These are phyloP conservation scores for Aphanomyces astaci DNA, from an alignment of 352 stramenopile genomes.

Conservation along the genomic window DNA sequence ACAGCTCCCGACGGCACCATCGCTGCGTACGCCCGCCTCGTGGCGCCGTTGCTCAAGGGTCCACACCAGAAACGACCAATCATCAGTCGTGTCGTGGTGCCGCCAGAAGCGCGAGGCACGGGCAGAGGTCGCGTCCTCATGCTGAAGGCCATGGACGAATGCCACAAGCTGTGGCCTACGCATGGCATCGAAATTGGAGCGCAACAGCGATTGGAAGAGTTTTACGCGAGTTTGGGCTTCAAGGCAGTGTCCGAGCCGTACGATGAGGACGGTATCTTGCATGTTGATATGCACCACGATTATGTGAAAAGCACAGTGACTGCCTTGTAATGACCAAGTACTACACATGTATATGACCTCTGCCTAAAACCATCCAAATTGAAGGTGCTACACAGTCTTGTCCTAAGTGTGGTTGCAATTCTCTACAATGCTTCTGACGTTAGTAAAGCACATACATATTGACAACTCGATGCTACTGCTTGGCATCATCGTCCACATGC, in stretches of 20 bases:
- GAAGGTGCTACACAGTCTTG: no score
- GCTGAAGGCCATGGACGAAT: conserved; percentile 5
- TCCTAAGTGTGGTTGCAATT: no score
- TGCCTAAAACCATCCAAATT: no score
- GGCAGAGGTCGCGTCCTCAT: conserved; percentile 6
- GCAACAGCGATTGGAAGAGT: not conserved
- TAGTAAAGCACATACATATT: no score
- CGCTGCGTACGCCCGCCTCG: conserved; percentile 8
- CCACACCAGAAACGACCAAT: conserved; percentile 7
- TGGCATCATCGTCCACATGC: no score
- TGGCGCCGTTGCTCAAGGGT: conserved; percentile 1
- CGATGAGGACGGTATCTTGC: conserved; percentile 17
- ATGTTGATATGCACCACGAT: conserved; percentile 13
- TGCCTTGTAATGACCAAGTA: no score
- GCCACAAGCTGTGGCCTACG: not conserved
- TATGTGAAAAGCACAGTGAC: no score
- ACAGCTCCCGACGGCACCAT: not conserved
- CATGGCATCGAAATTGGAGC: conserved; percentile 17
- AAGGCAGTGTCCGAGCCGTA: conserved; percentile 2
- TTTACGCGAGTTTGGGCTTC: conserved; percentile 20
- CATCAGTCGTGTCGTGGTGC: conserved; percentile 11
- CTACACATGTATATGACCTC: no score
- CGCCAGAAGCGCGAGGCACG: not conserved
- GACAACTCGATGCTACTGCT: no score
- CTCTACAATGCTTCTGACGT: no score